Evolutionary conservation across 1,284 basidiomycete genomes (phyloP), one percentile per base, ranked within the genome.

Genomic region (Flammula alnicola): DNA sequence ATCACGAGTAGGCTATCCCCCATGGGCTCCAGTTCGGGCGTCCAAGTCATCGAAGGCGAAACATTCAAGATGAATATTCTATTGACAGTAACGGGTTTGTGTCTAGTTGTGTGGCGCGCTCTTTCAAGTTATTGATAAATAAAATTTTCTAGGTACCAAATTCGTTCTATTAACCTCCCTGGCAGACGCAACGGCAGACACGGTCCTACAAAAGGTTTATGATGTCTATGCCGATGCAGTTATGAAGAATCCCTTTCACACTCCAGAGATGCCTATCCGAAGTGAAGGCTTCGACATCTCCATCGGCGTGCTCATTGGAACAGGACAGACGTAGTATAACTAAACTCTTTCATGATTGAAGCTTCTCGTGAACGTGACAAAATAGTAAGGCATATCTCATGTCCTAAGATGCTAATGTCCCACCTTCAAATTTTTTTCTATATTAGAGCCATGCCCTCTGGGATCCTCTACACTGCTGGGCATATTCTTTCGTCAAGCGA

Each of bases 201-300:
- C 81, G 2, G 72, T 88, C 8, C 70, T 94, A 41, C 86, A 90
- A 63, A 90, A 84, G 64, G 86, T 93, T 45, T 97, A 97, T 70
- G 93, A 96, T 68, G 82, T 82, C 11, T 98, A 95, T 73, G 80
- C 93, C 2, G 95, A 98, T 64, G 86, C 91, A 4, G 95, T 97
- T 46, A 97, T 98, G 94, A 98, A 99, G 78, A 98, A 98, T 65
- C 97, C 97, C 1, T 99, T 99, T 73, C 95, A 99, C 68, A 97
- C 94, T 3, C 90, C 91, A 20, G 97, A 99, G 71, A 99, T 99
- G 96, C 97, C 97, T 1, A 96, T 99, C 59, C 86, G 96, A 41
- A 91, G 81, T 44, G 90, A 95, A 60, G 84, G 83, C 7, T 99
- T 99, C 63, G 96, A 99, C 63, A 75, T 71, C 29, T 82, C 85